phyloP scores from a whole-genome alignment of 2,329 filamentous ascomycete species.

The Fusarium equiseti region DNA sequence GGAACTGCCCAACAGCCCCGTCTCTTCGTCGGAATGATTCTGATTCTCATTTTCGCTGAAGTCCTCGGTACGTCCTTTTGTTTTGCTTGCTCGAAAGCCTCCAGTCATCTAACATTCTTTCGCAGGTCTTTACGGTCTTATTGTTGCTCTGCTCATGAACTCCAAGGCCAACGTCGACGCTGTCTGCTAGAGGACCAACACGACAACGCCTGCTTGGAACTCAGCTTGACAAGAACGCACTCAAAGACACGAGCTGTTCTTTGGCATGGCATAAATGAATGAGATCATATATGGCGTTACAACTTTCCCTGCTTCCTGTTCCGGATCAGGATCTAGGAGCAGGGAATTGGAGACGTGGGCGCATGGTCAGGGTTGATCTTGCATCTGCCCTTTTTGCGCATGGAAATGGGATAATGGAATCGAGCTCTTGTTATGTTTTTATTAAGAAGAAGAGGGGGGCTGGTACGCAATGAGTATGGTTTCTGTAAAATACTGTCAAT shows the following conservation, averaged over 20 bases:
- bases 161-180: constrained; percentile 81
- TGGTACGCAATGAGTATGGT: constrained; percentile 45
- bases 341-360: constrained; percentile 42
- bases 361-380: constrained; percentile 38
- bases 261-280: constrained; percentile 41
- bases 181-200: constrained; percentile 57
- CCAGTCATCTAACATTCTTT: constrained; percentile 40
- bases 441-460: constrained; percentile 42
- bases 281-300: constrained; percentile 42
- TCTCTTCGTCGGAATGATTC: constrained; percentile 96
- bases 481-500: constrained; percentile 66
- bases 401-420: constrained; percentile 45
- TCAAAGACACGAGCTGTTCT: constrained; percentile 46
- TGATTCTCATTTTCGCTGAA: constrained; percentile 99
- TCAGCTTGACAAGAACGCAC: constrained; percentile 54
- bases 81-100: not conserved
- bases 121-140: constrained; percentile 96
- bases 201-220: constrained; percentile 30
- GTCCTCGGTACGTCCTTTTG: constrained; percentile 82
- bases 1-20: constrained; percentile 86
- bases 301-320: constrained; percentile 36
- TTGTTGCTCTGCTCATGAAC: constrained; percentile 99
- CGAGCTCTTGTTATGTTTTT: constrained; percentile 36
- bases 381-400: constrained; percentile 33
- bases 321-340: constrained; percentile 22